phyloP scores from a whole-genome alignment of 305 asterid species.

The Fraxinus sp. region DNA sequence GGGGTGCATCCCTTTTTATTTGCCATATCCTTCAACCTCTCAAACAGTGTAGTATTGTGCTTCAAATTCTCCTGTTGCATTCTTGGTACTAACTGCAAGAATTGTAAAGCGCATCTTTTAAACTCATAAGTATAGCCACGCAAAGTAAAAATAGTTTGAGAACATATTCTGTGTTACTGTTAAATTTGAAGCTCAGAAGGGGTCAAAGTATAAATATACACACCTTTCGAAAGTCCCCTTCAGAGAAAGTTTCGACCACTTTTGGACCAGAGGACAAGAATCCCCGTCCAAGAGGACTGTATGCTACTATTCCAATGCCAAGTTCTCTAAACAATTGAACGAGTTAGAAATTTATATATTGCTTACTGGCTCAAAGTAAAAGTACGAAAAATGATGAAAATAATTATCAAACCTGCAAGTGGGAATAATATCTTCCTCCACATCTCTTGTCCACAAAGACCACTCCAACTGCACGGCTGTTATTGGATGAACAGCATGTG shows the following conservation, averaged over 20 bases:
- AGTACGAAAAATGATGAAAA: too few species aligned
- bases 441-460: background rate
- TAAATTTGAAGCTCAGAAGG: background rate
- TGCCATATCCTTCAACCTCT: slow-evolving; percentile 48
- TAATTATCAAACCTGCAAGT: background rate
- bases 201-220: background rate
- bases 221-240: background rate
- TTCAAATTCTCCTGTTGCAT: slow-evolving; percentile 54
- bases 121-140: too few species aligned
- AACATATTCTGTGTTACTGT: too few species aligned
- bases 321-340: background rate
- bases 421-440: background rate
- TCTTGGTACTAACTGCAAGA: slow-evolving; percentile 50
- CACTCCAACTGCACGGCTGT: background rate
- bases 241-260: background rate
- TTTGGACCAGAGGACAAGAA: background rate
- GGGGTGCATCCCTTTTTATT: slow-evolving; percentile 52
- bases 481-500: background rate
- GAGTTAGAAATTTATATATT: background rate
- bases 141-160: too few species aligned
- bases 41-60: slow-evolving; percentile 47
- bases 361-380: background rate
- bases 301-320: background rate
- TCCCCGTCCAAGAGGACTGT: background rate
- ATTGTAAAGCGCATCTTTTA: background rate